phyloP scores from a whole-genome alignment of 441 rosid species.

The Hypseocharis bilobata region DNA sequence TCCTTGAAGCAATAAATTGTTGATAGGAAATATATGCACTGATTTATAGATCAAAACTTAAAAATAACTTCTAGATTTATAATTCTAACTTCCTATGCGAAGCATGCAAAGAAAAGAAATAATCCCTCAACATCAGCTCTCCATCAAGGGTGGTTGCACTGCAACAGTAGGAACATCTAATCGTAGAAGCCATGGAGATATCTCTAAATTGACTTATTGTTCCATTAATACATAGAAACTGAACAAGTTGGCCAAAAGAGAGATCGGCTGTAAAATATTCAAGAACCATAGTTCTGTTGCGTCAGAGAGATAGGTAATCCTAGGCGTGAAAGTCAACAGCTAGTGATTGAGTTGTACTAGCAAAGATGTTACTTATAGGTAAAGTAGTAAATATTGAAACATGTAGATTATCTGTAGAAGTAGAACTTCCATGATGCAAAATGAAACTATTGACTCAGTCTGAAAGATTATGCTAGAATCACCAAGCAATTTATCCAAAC shows the following conservation, averaged over 20 bases:
- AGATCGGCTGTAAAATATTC: neutral
- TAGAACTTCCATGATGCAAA: neutral
- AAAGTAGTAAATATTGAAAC: neutral
- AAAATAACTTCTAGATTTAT: neutral
- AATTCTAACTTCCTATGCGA: neutral
- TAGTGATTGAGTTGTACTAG: neutral
- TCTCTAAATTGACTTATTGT: neutral
- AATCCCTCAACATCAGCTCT: too few species aligned
- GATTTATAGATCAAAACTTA: neutral
- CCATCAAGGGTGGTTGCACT: too few species aligned
- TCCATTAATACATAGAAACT: neutral
- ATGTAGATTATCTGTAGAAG: neutral
- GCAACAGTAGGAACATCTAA: neutral
- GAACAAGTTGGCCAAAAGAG: neutral
- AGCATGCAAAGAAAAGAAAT: too few species aligned
- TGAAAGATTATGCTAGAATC: neutral
- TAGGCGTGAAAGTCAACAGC: neutral
- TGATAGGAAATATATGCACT: neutral
- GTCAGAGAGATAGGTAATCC: neutral
- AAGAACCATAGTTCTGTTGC: neutral
- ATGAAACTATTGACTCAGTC: neutral
- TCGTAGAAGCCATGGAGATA: neutral
- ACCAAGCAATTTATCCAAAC: conserved; percentile 5
- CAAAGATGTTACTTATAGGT: neutral
- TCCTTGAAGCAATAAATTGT: neutral